Conservation (phyloP, 495 filamentous ascomycete species). For the Penicillium bialowiezense region DNA sequence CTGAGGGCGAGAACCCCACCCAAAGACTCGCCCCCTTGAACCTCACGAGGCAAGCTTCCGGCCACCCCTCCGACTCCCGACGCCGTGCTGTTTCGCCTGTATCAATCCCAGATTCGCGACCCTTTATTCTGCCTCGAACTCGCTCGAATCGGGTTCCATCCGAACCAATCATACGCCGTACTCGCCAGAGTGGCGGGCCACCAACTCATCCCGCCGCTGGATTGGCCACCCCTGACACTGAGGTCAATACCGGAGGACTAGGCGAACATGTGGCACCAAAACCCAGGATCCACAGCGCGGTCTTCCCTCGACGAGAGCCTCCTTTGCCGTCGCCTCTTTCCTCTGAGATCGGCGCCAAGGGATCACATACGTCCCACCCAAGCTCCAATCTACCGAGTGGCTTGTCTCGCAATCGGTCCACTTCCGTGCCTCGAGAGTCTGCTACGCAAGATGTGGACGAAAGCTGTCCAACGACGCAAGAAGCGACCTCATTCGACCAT, state of each 20-base stretch:
- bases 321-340: constrained; percentile 38
- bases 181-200: constrained; percentile 28
- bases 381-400: constrained; percentile 12
- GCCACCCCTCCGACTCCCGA: constrained; percentile 25
- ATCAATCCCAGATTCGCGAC: constrained; percentile 57
- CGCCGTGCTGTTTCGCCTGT: constrained; percentile 57
- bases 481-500: constrained; percentile 18
- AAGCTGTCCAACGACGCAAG: constrained; percentile 9
- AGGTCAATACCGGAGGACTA: constrained; percentile 27
- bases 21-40: constrained; percentile 27
- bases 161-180: constrained; percentile 34
- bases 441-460: neutral
- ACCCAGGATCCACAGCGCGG: constrained; percentile 36
- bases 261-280: constrained; percentile 28
- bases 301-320: constrained; percentile 32
- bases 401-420: constrained; percentile 6
- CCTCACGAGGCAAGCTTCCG: constrained; percentile 26
- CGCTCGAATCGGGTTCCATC: constrained; percentile 32
- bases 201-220: constrained; percentile 33
- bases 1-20: constrained; percentile 27
- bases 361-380: constrained; percentile 10
- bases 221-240: constrained; percentile 45
- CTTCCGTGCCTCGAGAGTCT: constrained; percentile 6
- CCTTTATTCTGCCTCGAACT: constrained; percentile 28
- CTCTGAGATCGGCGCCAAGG: constrained; percentile 30